Evolutionary conservation across 1,284 basidiomycete genomes (phyloP).

Genomic region (Wolfiporia cocos): DNA sequence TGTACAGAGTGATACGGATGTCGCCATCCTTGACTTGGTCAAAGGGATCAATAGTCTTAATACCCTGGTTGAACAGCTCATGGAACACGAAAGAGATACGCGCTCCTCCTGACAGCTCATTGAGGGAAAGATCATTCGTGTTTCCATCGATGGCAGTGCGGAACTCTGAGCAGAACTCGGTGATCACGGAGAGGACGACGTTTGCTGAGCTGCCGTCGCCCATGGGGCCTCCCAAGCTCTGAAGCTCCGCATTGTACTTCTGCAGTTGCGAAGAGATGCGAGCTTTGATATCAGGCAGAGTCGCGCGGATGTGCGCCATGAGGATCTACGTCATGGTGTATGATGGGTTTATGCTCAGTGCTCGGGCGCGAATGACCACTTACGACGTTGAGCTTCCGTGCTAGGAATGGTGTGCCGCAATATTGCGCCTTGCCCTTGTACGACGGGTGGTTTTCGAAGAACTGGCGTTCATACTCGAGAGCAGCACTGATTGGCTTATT

Average conservation of each 20-base stretch:
- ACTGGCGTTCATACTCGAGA: conserved; percentile 85
- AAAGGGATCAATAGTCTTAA: conserved; percentile 95
- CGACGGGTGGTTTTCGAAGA: conserved; percentile 90
- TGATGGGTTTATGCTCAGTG: neutral
- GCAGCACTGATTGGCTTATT: conserved; percentile 82
- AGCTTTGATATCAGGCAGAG: conserved; percentile 94
- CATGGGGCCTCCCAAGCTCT: conserved; percentile 80
- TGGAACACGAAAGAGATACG: conserved; percentile 99
- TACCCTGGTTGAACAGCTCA: conserved; percentile 94
- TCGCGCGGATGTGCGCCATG: conserved; percentile 97
- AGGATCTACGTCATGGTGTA: conserved; percentile 58
- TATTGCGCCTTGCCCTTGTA: conserved; percentile 94
- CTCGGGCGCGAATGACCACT: neutral
- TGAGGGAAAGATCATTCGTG: conserved; percentile 90
- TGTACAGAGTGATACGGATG: conserved; percentile 93
- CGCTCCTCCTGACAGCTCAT: conserved; percentile 95
- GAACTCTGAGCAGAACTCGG: conserved; percentile 96
- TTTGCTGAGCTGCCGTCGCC: conserved; percentile 85
- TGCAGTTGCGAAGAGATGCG: conserved; percentile 84
- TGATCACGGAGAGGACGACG: conserved; percentile 92
- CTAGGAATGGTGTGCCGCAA: conserved; percentile 97
- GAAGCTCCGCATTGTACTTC: conserved; percentile 84
- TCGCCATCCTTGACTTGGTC: conserved; percentile 98
- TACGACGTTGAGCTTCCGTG: conserved; percentile 93
- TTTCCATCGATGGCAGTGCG: conserved; percentile 95